Evolutionary conservation across 768 basidiomycete species (phyloP), one percentile per base, ranked within the genome.

Genomic region (Pulveroboletus sp.): DNA sequence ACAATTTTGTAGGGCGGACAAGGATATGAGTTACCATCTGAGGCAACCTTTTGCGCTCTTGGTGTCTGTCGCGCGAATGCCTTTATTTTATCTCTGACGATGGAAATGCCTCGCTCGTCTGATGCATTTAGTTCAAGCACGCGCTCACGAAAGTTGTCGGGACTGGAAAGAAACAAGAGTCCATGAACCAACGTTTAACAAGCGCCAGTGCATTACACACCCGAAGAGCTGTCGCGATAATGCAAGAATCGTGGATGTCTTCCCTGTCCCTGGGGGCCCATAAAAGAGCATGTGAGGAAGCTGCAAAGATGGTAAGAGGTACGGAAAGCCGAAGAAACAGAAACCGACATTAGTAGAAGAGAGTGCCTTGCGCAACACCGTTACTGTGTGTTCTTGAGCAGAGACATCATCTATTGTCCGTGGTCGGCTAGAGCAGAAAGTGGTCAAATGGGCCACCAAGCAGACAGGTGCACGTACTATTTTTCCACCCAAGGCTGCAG

Each of bases 231-330:
- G 93, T 44, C 94, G 75, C 31, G 95, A 76, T 43, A 99, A 75
- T 17, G 97, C 97, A 20, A 99, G 82, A 57, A 99, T 97, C 1
- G 97, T 97, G 35, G 92, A 95, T 12, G 97, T 99, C 69, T 99
- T 99, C 35, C 97, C 97, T 12, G 95, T 97, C 27, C 97, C 97
- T 14, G 97, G 97, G 25, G 97, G 97, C 1, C 97, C 97, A 58
- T 99, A 99, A 75, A 99, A 99, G 40, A 99, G 75, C 94, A 98
- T 97, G 63, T 99, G 97, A 6, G 97, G 95, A 43, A 99, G 77
- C 97, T 99, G 64, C 10, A 32, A n/a, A 40, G 12, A 53, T 19
- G 19, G 49, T 64, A 33, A 69, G 52, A 40, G 5, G 19, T n/a
- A 16, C 12, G 2, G 14, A 20, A 25, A 27, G 14, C 12, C 3